Base-by-base conservation (phyloP, 1,284 basidiomycete genomes). In the Apiotrichum siamense region DNA sequence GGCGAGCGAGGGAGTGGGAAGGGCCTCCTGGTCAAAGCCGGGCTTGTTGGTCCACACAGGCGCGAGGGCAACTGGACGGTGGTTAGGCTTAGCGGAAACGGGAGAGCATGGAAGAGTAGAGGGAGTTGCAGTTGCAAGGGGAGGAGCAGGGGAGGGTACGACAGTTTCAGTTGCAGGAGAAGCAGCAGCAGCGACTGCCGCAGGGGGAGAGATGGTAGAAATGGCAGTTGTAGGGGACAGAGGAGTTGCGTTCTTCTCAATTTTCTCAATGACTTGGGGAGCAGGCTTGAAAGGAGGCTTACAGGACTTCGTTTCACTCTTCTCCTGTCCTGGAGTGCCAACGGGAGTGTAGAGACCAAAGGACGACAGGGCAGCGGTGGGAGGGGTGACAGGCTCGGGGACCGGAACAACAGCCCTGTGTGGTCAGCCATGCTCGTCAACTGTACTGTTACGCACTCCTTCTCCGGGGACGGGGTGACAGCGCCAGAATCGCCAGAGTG, bases 41-140 rank as follows among this genome's bases (percentile, higher is more conserved):
- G 45, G 45, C 45, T 47, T 47, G 33, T 43, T 35, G 32, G 32
- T 13, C 47, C 47, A 49, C 32, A 43, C 32, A 20, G 47, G 47
- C 15, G 47, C 36, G n/a, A 49, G 47, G 24, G 40, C 26, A 18
- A 42, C 40, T 42, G 40, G 27, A 31, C 26, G 26, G 12, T 4
- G 40, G 40, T 42, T 25, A 42, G 40, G 21, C 27, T 42, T 42
- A 23, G 36, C 15, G 36, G 36, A 38, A 6, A 11, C n/a, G 18
- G 10, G 29, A 31, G 9, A n/a, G 10, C 4, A 20, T 25, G 23
- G 10, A 20, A 27, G 25, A 42, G 40, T 27, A 42, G 27, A 4
- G 18, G 40, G 18, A 27, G 39, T 27, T 5, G 40, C 23, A 20
- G 38, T 4, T 18, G 38, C 21, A 6, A 23, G 21, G 21, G 37